Percentiles rank a stretch among this genome's conserved stretches.
Evolutionary conservation across 73 alveolate species (phyloP).

Genomic region (Effrenium voratum): DNA sequence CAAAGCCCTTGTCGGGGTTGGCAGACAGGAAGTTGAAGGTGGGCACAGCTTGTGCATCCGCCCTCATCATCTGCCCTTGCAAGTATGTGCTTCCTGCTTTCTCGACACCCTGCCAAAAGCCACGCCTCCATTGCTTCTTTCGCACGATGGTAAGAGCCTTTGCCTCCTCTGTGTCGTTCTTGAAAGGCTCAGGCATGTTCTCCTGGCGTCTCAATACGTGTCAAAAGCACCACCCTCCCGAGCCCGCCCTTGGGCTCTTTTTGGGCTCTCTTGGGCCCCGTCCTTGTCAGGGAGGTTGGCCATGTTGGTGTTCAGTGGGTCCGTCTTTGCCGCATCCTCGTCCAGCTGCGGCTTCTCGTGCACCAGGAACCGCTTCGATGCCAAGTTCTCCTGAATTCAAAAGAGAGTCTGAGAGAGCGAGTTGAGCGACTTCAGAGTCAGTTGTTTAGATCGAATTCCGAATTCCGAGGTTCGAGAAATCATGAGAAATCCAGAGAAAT

Average conservation of each 20-base stretch:
- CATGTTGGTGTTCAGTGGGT: constrained; percentile 35
- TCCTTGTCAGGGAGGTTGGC: constrained; percentile 70
- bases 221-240: neutral
- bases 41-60: constrained; percentile 59
- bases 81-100: constrained; percentile 74
- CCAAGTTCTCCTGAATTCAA: constrained; percentile 36
- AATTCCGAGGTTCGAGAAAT: neutral
- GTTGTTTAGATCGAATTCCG: neutral
- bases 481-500: neutral
- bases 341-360: constrained; percentile 61
- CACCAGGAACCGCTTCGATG: constrained; percentile 77
- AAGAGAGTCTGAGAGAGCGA: neutral
- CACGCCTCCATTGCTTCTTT: constrained; percentile 75
- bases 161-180: constrained; percentile 49
- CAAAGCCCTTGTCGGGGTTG: constrained; percentile 58
- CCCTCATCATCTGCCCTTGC: constrained; percentile 80
- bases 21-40: constrained; percentile 56
- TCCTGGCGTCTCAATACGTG: neutral
- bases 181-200: constrained; percentile 67
- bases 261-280: neutral
- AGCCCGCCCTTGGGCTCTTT: neutral
- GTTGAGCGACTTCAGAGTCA: neutral
- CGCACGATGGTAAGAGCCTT: constrained; percentile 15
- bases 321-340: constrained; percentile 54
- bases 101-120: constrained; percentile 69